phyloP scores from a whole-genome alignment of 306 rosid genomes.

The Psophocarpus tetragonolobus region DNA sequence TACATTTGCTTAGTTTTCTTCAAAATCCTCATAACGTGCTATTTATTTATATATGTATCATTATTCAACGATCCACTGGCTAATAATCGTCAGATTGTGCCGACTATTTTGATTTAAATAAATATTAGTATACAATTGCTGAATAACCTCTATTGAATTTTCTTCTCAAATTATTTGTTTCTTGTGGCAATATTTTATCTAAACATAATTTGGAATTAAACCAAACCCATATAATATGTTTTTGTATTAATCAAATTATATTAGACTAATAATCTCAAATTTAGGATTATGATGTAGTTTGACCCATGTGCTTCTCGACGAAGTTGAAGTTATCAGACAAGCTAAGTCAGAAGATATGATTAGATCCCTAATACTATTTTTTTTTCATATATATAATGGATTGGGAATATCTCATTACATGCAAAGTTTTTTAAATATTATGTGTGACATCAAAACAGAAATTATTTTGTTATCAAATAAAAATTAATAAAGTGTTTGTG shows the following conservation, averaged over 20 bases:
- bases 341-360: background rate
- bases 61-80: background rate
- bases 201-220: background rate
- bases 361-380: background rate
- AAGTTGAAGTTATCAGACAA: background rate
- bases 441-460: background rate
- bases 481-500: background rate
- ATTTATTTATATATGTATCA: background rate
- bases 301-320: background rate
- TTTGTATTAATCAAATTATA: background rate
- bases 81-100: background rate
- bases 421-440: background rate
- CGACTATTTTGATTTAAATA: background rate
- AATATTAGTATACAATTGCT: background rate
- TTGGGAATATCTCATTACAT: background rate
- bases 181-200: background rate
- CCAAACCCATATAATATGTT: background rate
- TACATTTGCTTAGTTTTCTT: constrained; percentile 13
- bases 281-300: background rate
- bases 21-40: background rate
- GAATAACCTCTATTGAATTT: background rate
- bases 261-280: background rate
- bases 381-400: background rate
- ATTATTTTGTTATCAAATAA: background rate
- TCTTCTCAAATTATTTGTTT: background rate